Conservation (phyloP, 441 rosid species). For the Omphalea diandra region DNA sequence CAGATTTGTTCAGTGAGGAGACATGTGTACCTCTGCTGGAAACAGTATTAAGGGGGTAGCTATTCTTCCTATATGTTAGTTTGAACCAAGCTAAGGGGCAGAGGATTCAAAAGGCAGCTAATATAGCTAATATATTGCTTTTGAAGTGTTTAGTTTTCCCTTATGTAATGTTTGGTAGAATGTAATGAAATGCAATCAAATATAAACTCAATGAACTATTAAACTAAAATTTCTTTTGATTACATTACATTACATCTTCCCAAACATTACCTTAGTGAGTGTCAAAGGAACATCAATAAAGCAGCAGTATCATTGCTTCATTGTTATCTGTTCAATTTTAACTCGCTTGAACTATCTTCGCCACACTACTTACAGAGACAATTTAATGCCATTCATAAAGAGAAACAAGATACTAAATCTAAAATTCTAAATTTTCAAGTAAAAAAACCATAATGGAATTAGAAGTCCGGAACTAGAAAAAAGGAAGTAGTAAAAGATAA, state of each 20-base stretch:
- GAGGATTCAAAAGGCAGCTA: background rate
- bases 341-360: background rate
- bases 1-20: background rate
- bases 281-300: too few relatives aligned
- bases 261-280: too few relatives aligned
- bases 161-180: too few relatives aligned
- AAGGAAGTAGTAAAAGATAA: background rate
- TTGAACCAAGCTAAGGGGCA: background rate
- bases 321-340: background rate
- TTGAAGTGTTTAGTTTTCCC: too few relatives aligned
- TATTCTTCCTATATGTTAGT: background rate
- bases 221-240: too few relatives aligned
- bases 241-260: too few relatives aligned
- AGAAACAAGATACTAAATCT: background rate
- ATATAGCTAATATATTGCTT: too few relatives aligned
- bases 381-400: background rate
- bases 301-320: too few relatives aligned
- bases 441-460: background rate
- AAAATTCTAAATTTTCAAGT: background rate
- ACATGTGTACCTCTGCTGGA: background rate
- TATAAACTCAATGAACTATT: too few relatives aligned
- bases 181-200: too few relatives aligned
- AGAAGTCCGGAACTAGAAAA: background rate
- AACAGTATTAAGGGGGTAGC: too few relatives aligned
- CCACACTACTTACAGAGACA: background rate